A percentile compares a stretch with the other conserved stretches of the same genome.
Evolutionary conservation across 495 filamentous ascomycete species (phyloP).

Genomic region (Sabuloglossum arenarium): DNA sequence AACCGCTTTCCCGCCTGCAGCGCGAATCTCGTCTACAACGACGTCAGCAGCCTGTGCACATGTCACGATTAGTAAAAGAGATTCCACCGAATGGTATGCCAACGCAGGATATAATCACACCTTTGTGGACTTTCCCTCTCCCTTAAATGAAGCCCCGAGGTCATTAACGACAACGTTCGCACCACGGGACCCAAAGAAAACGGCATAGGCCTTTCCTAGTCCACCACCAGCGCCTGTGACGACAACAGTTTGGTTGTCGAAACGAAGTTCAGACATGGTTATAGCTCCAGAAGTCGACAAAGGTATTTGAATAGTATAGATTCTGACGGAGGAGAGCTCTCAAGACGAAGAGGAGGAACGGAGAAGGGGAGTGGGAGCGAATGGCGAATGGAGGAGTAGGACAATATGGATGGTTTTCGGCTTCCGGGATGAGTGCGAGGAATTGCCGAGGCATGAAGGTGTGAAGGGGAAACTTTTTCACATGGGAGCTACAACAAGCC

Average conservation of each 20-base stretch:
- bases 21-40: constrained; percentile 85
- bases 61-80: not conserved
- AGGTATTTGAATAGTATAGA: not conserved
- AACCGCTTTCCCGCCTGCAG: constrained; percentile 85
- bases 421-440: not conserved
- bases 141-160: constrained; percentile 82
- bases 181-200: constrained; percentile 79
- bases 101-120: constrained; percentile 20
- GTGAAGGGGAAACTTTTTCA: too few species aligned
- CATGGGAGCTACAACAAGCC: too few species aligned
- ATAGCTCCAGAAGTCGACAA: not conserved
- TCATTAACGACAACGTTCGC: constrained; percentile 97
- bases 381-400: not conserved
- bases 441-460: not conserved
- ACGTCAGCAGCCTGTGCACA: constrained; percentile 64
- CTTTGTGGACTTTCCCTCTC: constrained; percentile 76
- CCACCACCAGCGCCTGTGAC: constrained; percentile 94
- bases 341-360: not conserved
- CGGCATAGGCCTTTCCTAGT: constrained; percentile 76
- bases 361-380: constrained; percentile 1
- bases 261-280: constrained; percentile 66
- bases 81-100: not conserved
- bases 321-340: not conserved
- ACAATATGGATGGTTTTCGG: not conserved
- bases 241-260: constrained; percentile 89